Evolutionary conservation across 495 filamentous ascomycete species (phyloP).

Genomic region (Talaromyces stipitatus): DNA sequence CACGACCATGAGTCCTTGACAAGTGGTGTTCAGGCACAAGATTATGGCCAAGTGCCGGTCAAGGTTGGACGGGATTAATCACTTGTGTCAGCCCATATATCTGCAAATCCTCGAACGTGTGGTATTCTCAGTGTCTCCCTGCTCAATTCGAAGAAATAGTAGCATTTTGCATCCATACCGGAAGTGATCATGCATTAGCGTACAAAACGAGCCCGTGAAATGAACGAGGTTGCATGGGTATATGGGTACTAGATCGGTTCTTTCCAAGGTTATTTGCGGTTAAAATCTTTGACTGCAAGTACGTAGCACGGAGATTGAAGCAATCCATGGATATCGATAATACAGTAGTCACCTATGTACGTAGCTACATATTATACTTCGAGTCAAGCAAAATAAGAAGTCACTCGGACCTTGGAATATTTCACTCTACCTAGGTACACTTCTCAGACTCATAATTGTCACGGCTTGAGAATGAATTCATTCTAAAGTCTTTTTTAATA

Average conservation of each 20-base stretch:
- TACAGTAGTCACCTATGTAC: no score
- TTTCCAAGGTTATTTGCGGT: background rate
- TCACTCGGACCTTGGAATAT: no score
- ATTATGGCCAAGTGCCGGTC: constrained; percentile 47
- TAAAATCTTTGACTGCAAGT: no score
- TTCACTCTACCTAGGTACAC: no score
- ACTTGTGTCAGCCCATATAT: constrained; percentile 33
- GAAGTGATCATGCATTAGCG: background rate
- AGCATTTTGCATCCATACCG: background rate
- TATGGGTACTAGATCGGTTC: background rate
- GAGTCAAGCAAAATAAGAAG: no score
- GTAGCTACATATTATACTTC: no score
- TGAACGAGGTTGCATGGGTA: background rate
- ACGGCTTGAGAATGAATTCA: no score
- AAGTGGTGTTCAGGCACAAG: constrained; percentile 8
- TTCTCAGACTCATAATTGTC: no score
- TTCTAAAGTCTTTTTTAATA: no score
- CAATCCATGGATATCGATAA: no score
- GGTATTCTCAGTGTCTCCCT: constrained; percentile 40
- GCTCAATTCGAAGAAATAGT: background rate
- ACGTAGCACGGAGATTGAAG: no score
- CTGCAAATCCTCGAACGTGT: constrained; percentile 39
- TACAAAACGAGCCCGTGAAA: background rate
- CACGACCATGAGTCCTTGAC: background rate
- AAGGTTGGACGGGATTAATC: constrained; percentile 37